phyloP scores from a whole-genome alignment of 1,284 basidiomycete genomes.

The Tetrapyrgos nigripes region DNA sequence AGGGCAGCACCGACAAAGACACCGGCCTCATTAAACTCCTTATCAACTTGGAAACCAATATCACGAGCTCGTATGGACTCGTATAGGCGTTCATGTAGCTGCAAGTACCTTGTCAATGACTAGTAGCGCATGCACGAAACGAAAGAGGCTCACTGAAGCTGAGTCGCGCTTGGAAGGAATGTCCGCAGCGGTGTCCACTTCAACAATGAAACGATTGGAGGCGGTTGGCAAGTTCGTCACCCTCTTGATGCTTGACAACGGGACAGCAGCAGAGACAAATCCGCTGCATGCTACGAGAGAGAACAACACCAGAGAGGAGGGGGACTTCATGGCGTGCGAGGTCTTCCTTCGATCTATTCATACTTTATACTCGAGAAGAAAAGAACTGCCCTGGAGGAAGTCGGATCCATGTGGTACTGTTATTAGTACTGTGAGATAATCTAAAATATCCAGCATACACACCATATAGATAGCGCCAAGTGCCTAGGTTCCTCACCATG shows the following conservation, averaged over 20 bases:
- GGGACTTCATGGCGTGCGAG: background rate
- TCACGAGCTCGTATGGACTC: constrained; percentile 21
- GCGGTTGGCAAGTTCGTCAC: constrained; percentile 41
- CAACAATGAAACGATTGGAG: constrained; percentile 46
- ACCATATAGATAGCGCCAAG: too few species aligned
- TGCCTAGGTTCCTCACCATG: too few species aligned
- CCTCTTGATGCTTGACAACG: constrained; percentile 42
- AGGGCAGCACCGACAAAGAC: constrained; percentile 49
- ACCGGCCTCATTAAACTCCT: constrained; percentile 44
- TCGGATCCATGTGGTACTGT: too few species aligned
- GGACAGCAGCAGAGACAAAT: constrained; percentile 16
- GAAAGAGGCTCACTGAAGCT: background rate
- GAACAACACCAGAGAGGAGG: background rate
- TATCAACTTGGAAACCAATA: constrained; percentile 42
- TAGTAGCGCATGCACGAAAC: background rate
- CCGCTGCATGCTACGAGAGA: background rate
- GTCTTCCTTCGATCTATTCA: too few species aligned
- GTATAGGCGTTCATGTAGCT: constrained; percentile 32
- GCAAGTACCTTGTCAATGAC: background rate
- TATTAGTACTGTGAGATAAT: too few species aligned
- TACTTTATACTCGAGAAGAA: too few species aligned
- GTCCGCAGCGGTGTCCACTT: constrained; percentile 46
- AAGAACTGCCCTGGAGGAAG: too few species aligned
- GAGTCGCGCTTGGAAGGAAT: constrained; percentile 40
- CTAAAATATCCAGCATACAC: too few species aligned